Evolutionary conservation across 257 asterid species (phyloP), one percentile per base, ranked within the genome.

Genomic region (Echites panduratus): DNA sequence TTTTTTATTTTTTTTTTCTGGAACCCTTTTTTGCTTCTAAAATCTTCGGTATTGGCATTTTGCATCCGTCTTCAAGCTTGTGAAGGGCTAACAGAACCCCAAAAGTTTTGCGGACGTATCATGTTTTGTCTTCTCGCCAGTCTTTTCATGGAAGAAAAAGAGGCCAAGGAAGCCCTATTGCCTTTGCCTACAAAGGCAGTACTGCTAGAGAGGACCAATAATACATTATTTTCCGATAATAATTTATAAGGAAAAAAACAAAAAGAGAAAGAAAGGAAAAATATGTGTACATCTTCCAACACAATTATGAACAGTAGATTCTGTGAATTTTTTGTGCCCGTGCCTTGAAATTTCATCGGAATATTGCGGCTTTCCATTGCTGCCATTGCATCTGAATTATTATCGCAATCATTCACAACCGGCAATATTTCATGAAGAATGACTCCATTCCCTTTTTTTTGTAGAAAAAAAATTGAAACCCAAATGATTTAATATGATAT

Each of bases 41-140:
- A 77, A 72, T 72, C 81, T 77, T 66, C 47, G 66, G 49, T 17
- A 26, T 72, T 77, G 81, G 81, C 77, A 61, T 68, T 48, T 56
- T 72, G 74, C 17, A 16, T 77, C 20, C 70, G 77, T 77, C 81
- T 53, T 66, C 22, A 19, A 77, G 76, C 77, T 56, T 27, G 56
- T 8, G 47, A 72, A 63, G 61, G 65, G 65, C 41, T 20, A 44
- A 53, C 54, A 27, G 63, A 52, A 71, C 54, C 47, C 68, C 5
- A 54, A 66, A 72, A 52, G 2, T 62, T 44, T 24, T 41, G 17
- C 41, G 68, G 7, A 63, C 29, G n/a, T 5, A 52, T 17, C 24
- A 32, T 17, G 17, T 11, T 26, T n/a, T 41, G 76, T 71, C 68
- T 20, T 12, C 22, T 65, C 45, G 22, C 43, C 2, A 29, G 77